A percentile compares a stretch with the other conserved stretches of the same genome.
Evolutionary conservation across 2,329 filamentous ascomycete genomes (phyloP).

Genomic region (Macrophomina pseudophaseolina): DNA sequence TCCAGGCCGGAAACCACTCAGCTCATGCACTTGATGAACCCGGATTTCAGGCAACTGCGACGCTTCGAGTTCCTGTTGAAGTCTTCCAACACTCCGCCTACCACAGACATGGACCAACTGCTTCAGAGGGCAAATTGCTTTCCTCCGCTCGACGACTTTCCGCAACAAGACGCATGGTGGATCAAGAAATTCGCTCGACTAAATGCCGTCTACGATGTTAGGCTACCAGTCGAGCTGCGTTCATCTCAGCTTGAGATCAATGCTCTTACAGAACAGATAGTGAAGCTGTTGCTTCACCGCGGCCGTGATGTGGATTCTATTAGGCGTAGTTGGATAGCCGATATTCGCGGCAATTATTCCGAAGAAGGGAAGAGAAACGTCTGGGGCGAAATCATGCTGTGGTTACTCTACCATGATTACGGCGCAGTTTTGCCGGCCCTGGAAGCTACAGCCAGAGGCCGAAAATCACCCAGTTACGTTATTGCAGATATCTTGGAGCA

Average conservation of each 20-base stretch:
- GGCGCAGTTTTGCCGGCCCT: slow-evolving; percentile 49
- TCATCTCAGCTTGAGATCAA: slow-evolving; percentile 12
- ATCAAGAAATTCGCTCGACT: slow-evolving; percentile 19
- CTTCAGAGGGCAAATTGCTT: neutral
- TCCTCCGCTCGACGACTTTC: slow-evolving; percentile 1
- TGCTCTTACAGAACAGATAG: slow-evolving; percentile 17
- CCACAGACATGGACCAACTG: neutral
- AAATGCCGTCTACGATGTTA: slow-evolving; percentile 11
- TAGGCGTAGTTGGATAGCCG: neutral
- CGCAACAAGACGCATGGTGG: slow-evolving; percentile 20
- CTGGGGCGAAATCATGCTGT: slow-evolving; percentile 54
- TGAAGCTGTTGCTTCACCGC: slow-evolving; percentile 4
- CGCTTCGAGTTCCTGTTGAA: neutral
- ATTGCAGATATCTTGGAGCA: slow-evolving; percentile 54
- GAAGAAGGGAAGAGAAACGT: slow-evolving; percentile 12
- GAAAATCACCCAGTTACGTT: slow-evolving; percentile 44
- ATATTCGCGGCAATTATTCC: neutral
- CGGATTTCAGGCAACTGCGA: slow-evolving; percentile 1
- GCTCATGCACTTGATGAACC: neutral
- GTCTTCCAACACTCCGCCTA: neutral
- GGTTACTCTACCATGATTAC: slow-evolving; percentile 50
- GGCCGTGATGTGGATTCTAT: slow-evolving; percentile 5
- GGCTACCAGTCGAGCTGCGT: slow-evolving; percentile 12
- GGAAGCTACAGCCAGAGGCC: slow-evolving; percentile 40
- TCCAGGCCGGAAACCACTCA: neutral